Conservation (phyloP, 805 yeast genomes). For the Candida nemodendra region DNA sequence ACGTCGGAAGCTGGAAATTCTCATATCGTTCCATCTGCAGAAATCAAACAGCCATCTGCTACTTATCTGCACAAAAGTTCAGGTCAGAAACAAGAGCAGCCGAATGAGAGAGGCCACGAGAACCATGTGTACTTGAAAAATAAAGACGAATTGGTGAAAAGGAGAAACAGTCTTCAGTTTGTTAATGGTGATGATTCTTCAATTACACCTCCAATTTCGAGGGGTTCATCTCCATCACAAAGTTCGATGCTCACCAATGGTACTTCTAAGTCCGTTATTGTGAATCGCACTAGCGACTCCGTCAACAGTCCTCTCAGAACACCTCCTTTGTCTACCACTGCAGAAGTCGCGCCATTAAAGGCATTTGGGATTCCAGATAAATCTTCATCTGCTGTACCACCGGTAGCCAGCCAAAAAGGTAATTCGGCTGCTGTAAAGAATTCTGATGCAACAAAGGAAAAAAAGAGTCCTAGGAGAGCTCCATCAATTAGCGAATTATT, state of each 20-base stretch:
- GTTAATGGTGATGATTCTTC: conserved; percentile 24
- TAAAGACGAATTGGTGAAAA: conserved; percentile 33
- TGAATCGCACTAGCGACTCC: conserved; percentile 6
- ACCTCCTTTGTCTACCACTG: conserved; percentile 17
- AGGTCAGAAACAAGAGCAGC: conserved; percentile 2
- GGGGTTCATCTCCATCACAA: conserved; percentile 23
- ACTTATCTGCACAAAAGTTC: background rate
- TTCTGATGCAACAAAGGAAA: conserved; percentile 3
- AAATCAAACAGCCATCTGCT: background rate
- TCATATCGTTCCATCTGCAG: background rate
- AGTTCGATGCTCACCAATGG: conserved; percentile 18
- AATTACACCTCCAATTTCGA: conserved; percentile 23
- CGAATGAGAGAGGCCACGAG: conserved; percentile 3
- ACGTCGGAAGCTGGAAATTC: background rate
- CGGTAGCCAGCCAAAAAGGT: background rate
- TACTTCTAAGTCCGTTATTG: conserved; percentile 17
- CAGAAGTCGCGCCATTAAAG: conserved; percentile 5
- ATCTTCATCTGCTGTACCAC: conserved; percentile 1
- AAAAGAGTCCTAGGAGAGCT: conserved; percentile 16
- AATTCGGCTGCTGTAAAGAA: background rate
- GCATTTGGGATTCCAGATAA: background rate
- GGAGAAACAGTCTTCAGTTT: conserved; percentile 28
- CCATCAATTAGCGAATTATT: conserved; percentile 28
- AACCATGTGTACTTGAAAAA: conserved; percentile 15
- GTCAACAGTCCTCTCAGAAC: conserved; percentile 10